These are phyloP conservation scores for Myriosclerotinia scirpicola DNA, from an alignment of 2,329 filamentous ascomycete genomes.

Conservation along the genomic window DNA sequence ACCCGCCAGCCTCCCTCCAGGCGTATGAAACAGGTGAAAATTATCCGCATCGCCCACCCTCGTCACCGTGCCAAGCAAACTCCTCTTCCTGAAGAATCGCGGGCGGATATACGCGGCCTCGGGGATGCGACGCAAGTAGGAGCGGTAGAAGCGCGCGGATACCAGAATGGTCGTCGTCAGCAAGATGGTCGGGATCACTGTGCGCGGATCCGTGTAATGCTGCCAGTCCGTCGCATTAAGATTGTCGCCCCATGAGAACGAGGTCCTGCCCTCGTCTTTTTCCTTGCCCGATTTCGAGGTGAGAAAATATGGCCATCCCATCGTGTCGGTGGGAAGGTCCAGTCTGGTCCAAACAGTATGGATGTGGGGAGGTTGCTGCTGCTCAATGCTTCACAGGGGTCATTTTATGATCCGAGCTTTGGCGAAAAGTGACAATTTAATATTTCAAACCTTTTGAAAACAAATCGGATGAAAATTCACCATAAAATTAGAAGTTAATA, in stretches of 20 bases:
- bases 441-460: not conserved
- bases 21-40: conserved; percentile 92
- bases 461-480: conserved; percentile 6
- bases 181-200: conserved; percentile 53
- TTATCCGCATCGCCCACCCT: conserved; percentile 96
- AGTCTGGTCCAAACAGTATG: not conserved
- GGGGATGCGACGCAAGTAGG: conserved; percentile 81
- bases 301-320: conserved; percentile 51
- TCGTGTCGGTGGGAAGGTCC: conserved; percentile 35
- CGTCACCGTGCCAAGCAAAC: conserved; percentile 81
- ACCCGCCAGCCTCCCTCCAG: conserved; percentile 79
- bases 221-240: conserved; percentile 53
- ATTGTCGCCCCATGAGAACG: conserved; percentile 45
- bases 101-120: conserved; percentile 73
- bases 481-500: not conserved
- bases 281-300: conserved; percentile 40
- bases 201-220: conserved; percentile 55
- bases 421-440: not conserved
- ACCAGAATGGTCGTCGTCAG: conserved; percentile 56
- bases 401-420: conserved; percentile 19
- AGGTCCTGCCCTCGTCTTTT: conserved; percentile 38
- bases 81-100: conserved; percentile 70
- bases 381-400: conserved; percentile 11
- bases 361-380: conserved; percentile 17
- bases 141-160: conserved; percentile 63